These are phyloP conservation scores for Globisporangium camurandrum DNA, from an alignment of 352 stramenopile genomes.

Conservation along the genomic window DNA sequence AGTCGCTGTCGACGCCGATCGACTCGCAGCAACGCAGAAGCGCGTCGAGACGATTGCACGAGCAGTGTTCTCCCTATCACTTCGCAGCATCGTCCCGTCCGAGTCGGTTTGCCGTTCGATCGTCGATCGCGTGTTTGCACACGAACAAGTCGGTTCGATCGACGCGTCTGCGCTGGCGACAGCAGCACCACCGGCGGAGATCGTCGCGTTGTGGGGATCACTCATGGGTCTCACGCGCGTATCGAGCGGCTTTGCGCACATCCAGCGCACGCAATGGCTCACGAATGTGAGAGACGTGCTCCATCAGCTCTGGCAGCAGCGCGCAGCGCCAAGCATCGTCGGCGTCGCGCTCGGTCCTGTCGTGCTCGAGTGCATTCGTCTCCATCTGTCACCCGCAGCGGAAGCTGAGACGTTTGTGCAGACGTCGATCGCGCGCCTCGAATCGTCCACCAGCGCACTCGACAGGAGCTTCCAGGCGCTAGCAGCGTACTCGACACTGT, in stretches of 20 bases:
- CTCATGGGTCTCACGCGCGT: slow-evolving; percentile 26
- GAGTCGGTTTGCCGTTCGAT: background rate
- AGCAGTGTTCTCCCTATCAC: background rate
- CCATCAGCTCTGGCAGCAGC: slow-evolving; percentile 15
- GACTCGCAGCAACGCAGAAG: background rate
- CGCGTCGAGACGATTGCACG: slow-evolving; percentile 3
- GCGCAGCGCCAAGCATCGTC: slow-evolving; percentile 5
- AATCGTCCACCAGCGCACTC: background rate
- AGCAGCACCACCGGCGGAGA: slow-evolving; percentile 2
- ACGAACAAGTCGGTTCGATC: background rate
- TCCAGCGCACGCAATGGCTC: slow-evolving; percentile 35
- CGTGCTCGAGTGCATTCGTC: slow-evolving; percentile 30
- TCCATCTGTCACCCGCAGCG: slow-evolving; percentile 17
- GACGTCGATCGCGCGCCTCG: slow-evolving; percentile 20
- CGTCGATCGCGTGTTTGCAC: slow-evolving; percentile 1
- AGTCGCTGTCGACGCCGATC: background rate
- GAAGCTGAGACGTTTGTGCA: slow-evolving; percentile 24
- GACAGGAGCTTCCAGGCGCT: slow-evolving; percentile 19
- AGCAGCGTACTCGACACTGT: slow-evolving; percentile 20
- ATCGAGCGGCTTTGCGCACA: slow-evolving; percentile 18
- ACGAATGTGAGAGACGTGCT: slow-evolving; percentile 28
- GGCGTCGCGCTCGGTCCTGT: slow-evolving; percentile 30
- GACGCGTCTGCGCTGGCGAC: slow-evolving; percentile 2
- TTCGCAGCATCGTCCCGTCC: background rate
- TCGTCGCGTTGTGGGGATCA: slow-evolving; percentile 23